A percentile compares a stretch with the other conserved stretches of the same genome.
Conservation (phyloP, 2,329 filamentous ascomycete genomes). For the Delphinella strobiligena region DNA sequence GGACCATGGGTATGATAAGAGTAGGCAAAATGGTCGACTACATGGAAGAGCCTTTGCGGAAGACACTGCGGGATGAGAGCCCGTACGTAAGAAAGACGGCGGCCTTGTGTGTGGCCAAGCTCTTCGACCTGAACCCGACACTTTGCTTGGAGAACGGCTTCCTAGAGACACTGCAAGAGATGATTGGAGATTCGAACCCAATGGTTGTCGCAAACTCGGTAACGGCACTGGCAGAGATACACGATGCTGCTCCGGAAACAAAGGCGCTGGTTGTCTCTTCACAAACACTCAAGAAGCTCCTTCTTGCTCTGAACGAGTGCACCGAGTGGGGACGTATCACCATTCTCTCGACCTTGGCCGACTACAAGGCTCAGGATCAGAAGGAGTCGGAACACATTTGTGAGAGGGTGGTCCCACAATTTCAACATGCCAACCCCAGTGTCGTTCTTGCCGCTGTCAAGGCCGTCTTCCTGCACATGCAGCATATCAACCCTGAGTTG, state of each 20-base stretch:
- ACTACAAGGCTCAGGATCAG: conserved; percentile 74
- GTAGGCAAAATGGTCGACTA: conserved; percentile 99
- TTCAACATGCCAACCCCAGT: conserved; percentile 95
- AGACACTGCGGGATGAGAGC: conserved; percentile 92
- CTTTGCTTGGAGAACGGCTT: conserved; percentile 98
- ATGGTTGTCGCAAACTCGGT: conserved; percentile 99
- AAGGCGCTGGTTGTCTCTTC: conserved; percentile 73
- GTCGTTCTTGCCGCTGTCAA: conserved; percentile 97
- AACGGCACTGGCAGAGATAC: conserved; percentile 82
- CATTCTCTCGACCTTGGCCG: conserved; percentile 76
- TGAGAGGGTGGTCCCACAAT: conserved; percentile 89
- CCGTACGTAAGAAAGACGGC: conserved; percentile 98
- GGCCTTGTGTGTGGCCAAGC: conserved; percentile 92
- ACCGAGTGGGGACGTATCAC: conserved; percentile 97
- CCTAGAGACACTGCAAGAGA: conserved; percentile 80
- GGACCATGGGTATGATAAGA: conserved; percentile 96
- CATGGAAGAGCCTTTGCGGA: conserved; percentile 94
- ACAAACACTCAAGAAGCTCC: conserved; percentile 79
- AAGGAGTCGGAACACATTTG: conserved; percentile 98
- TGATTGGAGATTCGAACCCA: conserved; percentile 94
- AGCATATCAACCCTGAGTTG: conserved; percentile 62
- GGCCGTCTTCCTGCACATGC: conserved; percentile 95
- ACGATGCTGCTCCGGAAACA: conserved; percentile 81
- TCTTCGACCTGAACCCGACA: conserved; percentile 84
- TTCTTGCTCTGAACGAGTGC: conserved; percentile 94